Percentiles rank a stretch among this genome's conserved stretches.
These are phyloP conservation scores for Mimosa bimucronata DNA, from an alignment of 306 rosid species.

Conservation along the genomic window DNA sequence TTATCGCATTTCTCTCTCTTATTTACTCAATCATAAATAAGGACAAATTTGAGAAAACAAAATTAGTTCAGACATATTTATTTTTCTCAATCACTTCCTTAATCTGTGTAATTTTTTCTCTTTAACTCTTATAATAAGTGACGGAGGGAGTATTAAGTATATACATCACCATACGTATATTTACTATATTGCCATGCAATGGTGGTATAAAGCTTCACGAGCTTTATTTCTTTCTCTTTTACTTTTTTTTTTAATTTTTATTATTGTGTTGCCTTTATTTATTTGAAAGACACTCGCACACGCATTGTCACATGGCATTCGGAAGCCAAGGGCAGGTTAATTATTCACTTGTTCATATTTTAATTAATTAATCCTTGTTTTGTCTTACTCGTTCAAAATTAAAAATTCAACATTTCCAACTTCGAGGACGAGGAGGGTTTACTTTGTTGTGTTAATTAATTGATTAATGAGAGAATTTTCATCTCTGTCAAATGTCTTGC, in stretches of 20 bases:
- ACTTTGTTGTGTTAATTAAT: not conserved
- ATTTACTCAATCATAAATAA: too few relatives aligned
- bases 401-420: not conserved
- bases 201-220: slow-evolving; percentile 20
- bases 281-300: not conserved
- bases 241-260: not conserved
- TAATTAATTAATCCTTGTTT: not conserved
- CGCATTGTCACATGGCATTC: slow-evolving; percentile 21
- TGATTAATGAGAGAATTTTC: not conserved
- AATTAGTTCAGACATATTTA: too few relatives aligned
- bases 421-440: not conserved
- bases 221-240: slow-evolving; percentile 8
- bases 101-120: too few relatives aligned
- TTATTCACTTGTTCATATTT: not conserved
- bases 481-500: not conserved
- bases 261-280: not conserved
- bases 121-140: too few relatives aligned
- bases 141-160: not conserved
- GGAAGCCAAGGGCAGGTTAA: not conserved
- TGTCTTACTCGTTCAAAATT: not conserved
- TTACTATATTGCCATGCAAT: slow-evolving; percentile 16
- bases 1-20: too few relatives aligned
- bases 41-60: too few relatives aligned
- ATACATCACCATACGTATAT: not conserved
- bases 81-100: too few relatives aligned